Evolutionary conservation across 2,329 filamentous ascomycete species (phyloP), one percentile per base, ranked within the genome.

Genomic region (Nigrospora oryzae): DNA sequence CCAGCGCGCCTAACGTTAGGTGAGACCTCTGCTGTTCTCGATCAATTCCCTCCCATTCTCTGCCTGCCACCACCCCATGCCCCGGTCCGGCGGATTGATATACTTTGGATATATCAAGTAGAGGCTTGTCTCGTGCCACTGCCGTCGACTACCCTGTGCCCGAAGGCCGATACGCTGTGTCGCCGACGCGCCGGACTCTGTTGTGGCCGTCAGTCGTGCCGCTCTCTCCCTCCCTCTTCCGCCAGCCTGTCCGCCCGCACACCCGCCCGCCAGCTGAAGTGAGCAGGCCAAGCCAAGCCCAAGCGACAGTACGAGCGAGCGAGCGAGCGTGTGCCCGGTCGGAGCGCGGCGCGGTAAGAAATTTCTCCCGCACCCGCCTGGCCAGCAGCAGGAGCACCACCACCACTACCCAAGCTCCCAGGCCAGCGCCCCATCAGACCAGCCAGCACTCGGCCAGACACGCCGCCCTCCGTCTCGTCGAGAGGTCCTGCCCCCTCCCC

Each of bases 71-170:
- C 39, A 33, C 46, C 46, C 47, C 40, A 34, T 45, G 44, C 46
- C 46, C 46, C 45, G 43, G 40, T 42, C 49, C 42, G 44, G 37
- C 44, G 23, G 32, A 37, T 30, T 45, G 48, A 45, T 45, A 45
- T 49, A 45, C 36, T 45, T 40, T 39, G 23, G 38, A 55, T 50
- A 50, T 55, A 49, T 47, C 45, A 40, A 53, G 48, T 50, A 53
- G 45, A 49, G 51, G 51, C 49, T 53, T 47, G 46, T 51, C 54
- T 56, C 54, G 53, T 56, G 54, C 53, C 52, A 52, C 53, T 52
- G 46, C 50, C 49, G 45, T 49, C 35, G 40, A 34, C 36, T 43
- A 36, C 34, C 47, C 39, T 38, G 44, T 47, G 17, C 48, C 17
- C 47, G 47, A 49, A 48, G 51, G 51, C 52, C 48, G 49, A 42